phyloP scores from a whole-genome alignment of 1,284 basidiomycete genomes.

The Coniferiporia sulphurascens region DNA sequence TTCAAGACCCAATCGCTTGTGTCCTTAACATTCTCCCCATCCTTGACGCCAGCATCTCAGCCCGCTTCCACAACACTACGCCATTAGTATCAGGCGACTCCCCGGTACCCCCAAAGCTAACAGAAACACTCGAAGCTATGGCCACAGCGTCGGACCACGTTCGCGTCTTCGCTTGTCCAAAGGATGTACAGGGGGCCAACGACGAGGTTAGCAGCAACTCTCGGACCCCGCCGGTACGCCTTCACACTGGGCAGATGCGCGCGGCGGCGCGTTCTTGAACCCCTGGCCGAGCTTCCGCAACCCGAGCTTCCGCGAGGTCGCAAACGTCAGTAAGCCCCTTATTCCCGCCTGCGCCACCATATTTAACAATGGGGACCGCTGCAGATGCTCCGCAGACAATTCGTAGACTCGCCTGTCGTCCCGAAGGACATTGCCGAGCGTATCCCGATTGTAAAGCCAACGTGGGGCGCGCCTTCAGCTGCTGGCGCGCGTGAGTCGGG shows the following conservation, averaged over 20 bases:
- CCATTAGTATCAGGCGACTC: no score
- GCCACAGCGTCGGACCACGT: background rate
- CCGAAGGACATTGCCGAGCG: conserved; percentile 19
- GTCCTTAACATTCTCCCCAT: no score
- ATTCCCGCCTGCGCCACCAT: background rate
- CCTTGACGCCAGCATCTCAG: no score
- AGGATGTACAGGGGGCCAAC: background rate
- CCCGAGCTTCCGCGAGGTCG: conserved; percentile 13
- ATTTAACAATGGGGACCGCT: background rate
- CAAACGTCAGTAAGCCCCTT: conserved; percentile 18
- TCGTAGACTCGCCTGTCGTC: conserved; percentile 13
- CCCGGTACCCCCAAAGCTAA: no score
- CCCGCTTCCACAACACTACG: no score
- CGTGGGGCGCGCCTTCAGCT: conserved; percentile 35
- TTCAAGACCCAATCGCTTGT: no score
- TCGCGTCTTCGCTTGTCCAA: background rate
- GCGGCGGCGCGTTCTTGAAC: conserved; percentile 31
- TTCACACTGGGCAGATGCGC: conserved; percentile 26
- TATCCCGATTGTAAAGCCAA: conserved; percentile 32
- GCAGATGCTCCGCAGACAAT: conserved; percentile 14
- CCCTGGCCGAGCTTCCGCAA: conserved; percentile 38
- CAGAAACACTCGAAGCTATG: background rate
- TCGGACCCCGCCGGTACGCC: background rate
- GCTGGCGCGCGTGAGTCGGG: conserved; percentile 6
- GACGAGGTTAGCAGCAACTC: background rate